Percentiles rank a stretch among this genome's conserved stretches.
Evolutionary conservation across 2,329 filamentous ascomycete species (phyloP).

Genomic region (Ophiostoma sp.): DNA sequence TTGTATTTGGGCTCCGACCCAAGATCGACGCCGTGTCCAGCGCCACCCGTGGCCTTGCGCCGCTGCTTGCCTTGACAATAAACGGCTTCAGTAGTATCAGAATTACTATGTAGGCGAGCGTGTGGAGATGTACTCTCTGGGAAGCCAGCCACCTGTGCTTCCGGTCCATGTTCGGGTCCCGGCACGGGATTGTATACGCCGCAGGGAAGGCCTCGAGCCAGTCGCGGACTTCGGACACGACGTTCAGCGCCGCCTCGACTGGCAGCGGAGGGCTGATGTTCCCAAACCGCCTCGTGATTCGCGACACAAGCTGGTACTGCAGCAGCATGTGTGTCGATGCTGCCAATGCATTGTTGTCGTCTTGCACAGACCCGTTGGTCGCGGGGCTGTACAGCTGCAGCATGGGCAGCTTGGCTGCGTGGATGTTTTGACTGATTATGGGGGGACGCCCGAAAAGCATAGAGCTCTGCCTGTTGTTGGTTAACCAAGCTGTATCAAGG

Average conservation of each 20-base stretch:
- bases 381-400: slow-evolving; percentile 17
- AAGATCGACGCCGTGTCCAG: too few relatives aligned
- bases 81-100: slow-evolving; percentile 2
- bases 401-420: slow-evolving; percentile 36
- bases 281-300: not conserved
- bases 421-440: slow-evolving; percentile 39
- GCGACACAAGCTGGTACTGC: slow-evolving; percentile 12
- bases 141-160: not conserved
- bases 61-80: not conserved
- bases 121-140: not conserved
- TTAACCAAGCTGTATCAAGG: not conserved
- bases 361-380: not conserved
- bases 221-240: not conserved
- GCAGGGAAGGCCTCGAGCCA: not conserved
- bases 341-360: not conserved
- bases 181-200: not conserved
- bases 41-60: too few relatives aligned
- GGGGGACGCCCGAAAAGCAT: slow-evolving; percentile 40
- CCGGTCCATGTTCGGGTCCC: not conserved
- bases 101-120: not conserved
- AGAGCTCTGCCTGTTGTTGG: slow-evolving; percentile 35
- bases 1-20: too few relatives aligned
- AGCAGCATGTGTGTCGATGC: not conserved
- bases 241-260: not conserved
- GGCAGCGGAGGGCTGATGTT: not conserved